Evolutionary conservation across 805 yeast species (phyloP), one percentile per base, ranked within the genome.

Genomic region (Cyberlindnera maritima): DNA sequence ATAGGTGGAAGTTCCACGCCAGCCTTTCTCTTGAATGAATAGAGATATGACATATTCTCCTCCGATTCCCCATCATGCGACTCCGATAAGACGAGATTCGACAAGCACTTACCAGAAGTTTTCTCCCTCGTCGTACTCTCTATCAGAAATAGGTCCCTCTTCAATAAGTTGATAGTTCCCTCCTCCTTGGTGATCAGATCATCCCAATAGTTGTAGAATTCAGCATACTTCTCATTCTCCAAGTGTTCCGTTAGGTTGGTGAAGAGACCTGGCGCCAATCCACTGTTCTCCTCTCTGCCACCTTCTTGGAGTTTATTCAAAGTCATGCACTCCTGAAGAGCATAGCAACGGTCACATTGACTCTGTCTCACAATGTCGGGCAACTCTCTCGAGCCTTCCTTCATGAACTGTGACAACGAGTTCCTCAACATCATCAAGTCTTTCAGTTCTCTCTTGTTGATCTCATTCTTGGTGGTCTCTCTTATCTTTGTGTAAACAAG

Each of bases 201-300:
- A 58, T 88, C 88, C 95, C 97, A 92, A 45, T 83, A 77, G 33
- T 71, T 68, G 61, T 81, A 83, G 58, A 86, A 94, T 2, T 67
- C 67, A 4, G 65, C 61, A 48, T 88, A 82, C 9, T 50, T 44
- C 1, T 65, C 65, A 3, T 66, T 61, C 10, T 57, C 62, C 36
- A 87, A 61, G 58, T 83, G 88, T 0, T 56, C 63, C 0, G 88
- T 82, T 6, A 79, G 47, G 1, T 56, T 61, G 0, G 75, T 72
- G 58, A 76, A 85, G 15, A 72, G 66, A 0, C 73, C 79, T 0
- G 58, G 59, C 1, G 69, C 68, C 5, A 84, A 64, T 0, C 88
- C 88, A 59, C 82, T 74, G 2, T 70, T 66, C 36, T 71, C 77
- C 2, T 77, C 71, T 1, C 69, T 66, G 0, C 91, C 94, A 53